Base-by-base conservation (phyloP, 257 asterid genomes). In the Petunia secreta region DNA sequence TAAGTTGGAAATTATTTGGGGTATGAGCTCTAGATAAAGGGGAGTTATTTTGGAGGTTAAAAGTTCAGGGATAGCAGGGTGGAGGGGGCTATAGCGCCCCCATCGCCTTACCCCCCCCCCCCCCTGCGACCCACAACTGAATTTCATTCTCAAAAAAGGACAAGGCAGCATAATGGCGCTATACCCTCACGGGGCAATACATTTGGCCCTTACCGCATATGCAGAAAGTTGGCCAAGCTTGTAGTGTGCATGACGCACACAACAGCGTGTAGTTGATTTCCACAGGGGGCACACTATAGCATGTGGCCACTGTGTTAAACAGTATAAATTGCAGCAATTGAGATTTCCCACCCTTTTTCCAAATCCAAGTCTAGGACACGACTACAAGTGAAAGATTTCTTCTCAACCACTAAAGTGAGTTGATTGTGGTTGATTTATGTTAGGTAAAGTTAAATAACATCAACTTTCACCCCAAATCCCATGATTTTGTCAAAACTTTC, bases 41-140 rank as follows among this genome's bases (percentile, higher is more conserved):
- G 52, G 8, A 64, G 73, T 39, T 13, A 65, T 39, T 63, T 64
- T 37, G 74, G 74, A 65, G 52, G 74, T 65, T 65, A 40, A 65
- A 65, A 65, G 52, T 65, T 65, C 50, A 65, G 74, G 71, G 39
- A 38, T 8, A 64, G 15, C 44, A 46, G 39, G 48, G 25, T 25
- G 48, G 48, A 25, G 34, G 4, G 39, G 25, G 37, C 71, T 64
- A 41, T 38, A 64, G 48, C 10, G 1, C 25, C 46, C 48, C 71
- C 16, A 64, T 64, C 2, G 10, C 48, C 1, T 64, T 25, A 0
- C 25, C 25, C 25, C 25, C 25, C 25, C 25, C 25, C 25, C 25
- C 25, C 25, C 25, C 25, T 0, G 0, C 25, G 25, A 38, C 43
- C 50, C 44, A 64, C 39, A 34, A 64, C 39, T 64, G 48, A 64